A percentile compares a stretch with the other conserved stretches of the same genome.
Conservation (phyloP, 495 filamentous ascomycete species). For the Bombardia bombarda region DNA sequence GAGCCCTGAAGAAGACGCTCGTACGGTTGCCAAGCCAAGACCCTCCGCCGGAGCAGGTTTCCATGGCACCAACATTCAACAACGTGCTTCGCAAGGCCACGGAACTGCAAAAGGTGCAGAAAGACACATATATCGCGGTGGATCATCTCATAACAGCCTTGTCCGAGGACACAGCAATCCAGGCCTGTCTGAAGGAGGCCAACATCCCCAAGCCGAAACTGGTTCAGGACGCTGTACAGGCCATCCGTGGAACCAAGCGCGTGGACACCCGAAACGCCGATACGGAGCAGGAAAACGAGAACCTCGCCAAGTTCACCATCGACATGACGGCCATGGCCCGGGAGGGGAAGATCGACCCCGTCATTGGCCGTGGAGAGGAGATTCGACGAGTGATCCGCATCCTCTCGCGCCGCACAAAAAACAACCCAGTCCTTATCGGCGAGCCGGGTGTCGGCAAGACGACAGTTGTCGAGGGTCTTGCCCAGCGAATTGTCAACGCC, state of each 20-base stretch:
- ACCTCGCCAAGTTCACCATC: constrained; percentile 93
- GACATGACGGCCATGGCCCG: constrained; percentile 92
- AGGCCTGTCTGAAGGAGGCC: constrained; percentile 67
- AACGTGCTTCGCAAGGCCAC: constrained; percentile 75
- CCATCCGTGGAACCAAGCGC: constrained; percentile 81
- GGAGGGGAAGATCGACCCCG: constrained; percentile 96
- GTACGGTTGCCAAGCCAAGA: constrained; percentile 91
- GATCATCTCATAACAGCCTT: constrained; percentile 86
- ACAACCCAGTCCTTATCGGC: constrained; percentile 90
- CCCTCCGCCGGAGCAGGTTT: constrained; percentile 80
- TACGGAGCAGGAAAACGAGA: constrained; percentile 81
- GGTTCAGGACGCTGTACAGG: constrained; percentile 76
- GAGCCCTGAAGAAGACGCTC: constrained; percentile 80
- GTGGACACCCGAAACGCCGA: constrained; percentile 96
- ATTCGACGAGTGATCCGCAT: constrained; percentile 92
- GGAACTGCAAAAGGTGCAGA: constrained; percentile 92
- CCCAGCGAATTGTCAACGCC: constrained; percentile 86
- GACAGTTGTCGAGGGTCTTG: constrained; percentile 95
- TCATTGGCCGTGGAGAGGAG: constrained; percentile 96
- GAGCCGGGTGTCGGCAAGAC: constrained; percentile 99
- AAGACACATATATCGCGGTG: constrained; percentile 87
- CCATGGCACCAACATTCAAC: constrained; percentile 69
- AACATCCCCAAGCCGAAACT: constrained; percentile 89
- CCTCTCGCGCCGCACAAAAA: constrained; percentile 89
- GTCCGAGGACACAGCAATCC: constrained; percentile 67